Conservation (phyloP, 805 yeast genomes). For the Kuraishia molischiana region DNA sequence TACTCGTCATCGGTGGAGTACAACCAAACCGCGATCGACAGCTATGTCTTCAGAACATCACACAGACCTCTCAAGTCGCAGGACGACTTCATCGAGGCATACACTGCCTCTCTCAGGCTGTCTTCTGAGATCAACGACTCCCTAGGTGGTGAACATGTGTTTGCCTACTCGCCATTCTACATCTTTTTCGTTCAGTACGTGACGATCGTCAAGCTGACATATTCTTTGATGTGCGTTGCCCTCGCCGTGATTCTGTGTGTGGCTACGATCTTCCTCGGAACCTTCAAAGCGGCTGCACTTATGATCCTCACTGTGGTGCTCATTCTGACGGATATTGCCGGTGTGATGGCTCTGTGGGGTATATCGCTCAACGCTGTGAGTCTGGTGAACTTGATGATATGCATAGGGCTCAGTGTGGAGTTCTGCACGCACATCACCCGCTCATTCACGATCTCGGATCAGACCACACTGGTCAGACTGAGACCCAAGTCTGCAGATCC, state of each 20-base stretch:
- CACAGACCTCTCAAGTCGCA: slow-evolving; percentile 79
- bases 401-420: slow-evolving; percentile 89
- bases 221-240: slow-evolving; percentile 44
- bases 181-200: slow-evolving; percentile 86
- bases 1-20: slow-evolving; percentile 51
- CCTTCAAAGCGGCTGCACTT: slow-evolving; percentile 46
- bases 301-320: slow-evolving; percentile 49
- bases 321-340: slow-evolving; percentile 68
- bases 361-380: slow-evolving; percentile 83
- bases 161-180: slow-evolving; percentile 91
- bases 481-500: background rate
- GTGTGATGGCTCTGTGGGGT: slow-evolving; percentile 65
- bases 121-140: slow-evolving; percentile 40
- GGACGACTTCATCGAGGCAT: slow-evolving; percentile 73
- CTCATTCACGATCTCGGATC: slow-evolving; percentile 49
- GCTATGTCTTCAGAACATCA: slow-evolving; percentile 70
- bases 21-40: slow-evolving; percentile 26
- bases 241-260: slow-evolving; percentile 36
- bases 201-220: slow-evolving; percentile 50
- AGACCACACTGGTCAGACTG: slow-evolving; percentile 1
- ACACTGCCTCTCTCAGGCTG: slow-evolving; percentile 60
- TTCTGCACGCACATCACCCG: slow-evolving; percentile 83
- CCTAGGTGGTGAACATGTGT: slow-evolving; percentile 42
- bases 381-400: slow-evolving; percentile 82
- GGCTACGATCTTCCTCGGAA: slow-evolving; percentile 55